Conservation (phyloP, 2,329 filamentous ascomycete genomes). For the Rutstroemia sp. region DNA sequence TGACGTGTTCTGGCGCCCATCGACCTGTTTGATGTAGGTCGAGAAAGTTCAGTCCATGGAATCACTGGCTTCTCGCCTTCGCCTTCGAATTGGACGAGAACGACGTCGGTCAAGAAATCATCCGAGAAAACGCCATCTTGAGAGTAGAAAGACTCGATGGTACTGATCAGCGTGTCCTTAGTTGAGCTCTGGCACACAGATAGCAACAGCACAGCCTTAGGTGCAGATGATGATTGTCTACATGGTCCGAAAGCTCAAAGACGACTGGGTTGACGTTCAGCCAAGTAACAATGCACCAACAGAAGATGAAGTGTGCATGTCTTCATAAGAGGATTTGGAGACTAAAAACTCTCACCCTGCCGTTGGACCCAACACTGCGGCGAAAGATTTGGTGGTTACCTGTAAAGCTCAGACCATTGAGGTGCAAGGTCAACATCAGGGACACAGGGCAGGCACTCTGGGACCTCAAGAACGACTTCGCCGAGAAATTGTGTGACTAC, state of each 20-base stretch:
- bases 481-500: neutral
- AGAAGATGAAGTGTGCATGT: neutral
- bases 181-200: too few relatives aligned
- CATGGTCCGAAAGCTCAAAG: neutral
- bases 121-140: too few relatives aligned
- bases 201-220: too few relatives aligned
- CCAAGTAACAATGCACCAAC: neutral
- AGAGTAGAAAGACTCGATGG: too few relatives aligned
- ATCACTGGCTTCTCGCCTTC: too few relatives aligned
- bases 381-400: neutral
- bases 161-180: too few relatives aligned
- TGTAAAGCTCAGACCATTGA: neutral
- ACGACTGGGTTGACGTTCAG: neutral
- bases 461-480: neutral
- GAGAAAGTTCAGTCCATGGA: too few relatives aligned
- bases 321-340: neutral
- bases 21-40: too few relatives aligned
- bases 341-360: neutral
- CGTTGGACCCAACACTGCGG: neutral
- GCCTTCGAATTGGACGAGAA: too few relatives aligned
- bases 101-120: too few relatives aligned
- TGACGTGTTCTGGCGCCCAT: too few relatives aligned
- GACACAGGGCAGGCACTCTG: neutral
- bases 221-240: too few relatives aligned
- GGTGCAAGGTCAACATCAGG: neutral